A percentile compares a stretch with the other conserved stretches of the same genome.
Conservation (phyloP, 768 basidiomycete genomes). For the Kwoniella shandongensis region DNA sequence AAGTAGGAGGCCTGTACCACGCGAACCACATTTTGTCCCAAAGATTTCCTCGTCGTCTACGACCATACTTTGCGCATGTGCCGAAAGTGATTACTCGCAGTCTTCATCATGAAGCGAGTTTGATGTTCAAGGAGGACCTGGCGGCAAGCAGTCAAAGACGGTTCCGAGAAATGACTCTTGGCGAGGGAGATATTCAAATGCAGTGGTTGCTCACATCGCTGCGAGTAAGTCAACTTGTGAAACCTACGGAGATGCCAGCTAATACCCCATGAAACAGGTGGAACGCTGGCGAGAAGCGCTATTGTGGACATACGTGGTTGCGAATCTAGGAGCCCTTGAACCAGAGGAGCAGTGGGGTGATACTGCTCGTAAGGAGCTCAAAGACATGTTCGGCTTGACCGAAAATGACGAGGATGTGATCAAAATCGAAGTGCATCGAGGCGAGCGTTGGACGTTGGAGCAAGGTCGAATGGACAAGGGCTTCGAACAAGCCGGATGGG, state of each 20-base stretch:
- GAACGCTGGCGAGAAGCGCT: constrained; percentile 52
- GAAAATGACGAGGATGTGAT: constrained; percentile 37
- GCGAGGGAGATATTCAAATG: constrained; percentile 49
- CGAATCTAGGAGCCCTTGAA: constrained; percentile 33
- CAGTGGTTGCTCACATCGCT: constrained; percentile 46
- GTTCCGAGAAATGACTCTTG: constrained; percentile 43
- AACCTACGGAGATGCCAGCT: neutral
- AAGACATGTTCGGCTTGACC: constrained; percentile 37
- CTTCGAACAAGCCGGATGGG: constrained; percentile 46
- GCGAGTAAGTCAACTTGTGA: constrained; percentile 21
- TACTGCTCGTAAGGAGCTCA: constrained; percentile 34
- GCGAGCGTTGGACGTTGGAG: constrained; percentile 46
- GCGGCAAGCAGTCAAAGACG: constrained; percentile 33
- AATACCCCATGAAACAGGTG: constrained; percentile 27
- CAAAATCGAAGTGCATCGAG: constrained; percentile 39
- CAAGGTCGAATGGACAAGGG: constrained; percentile 25
- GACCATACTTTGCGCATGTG: constrained; percentile 50
- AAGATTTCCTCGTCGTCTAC: constrained; percentile 42
- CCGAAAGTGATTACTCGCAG: constrained; percentile 49
- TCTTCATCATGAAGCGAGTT: constrained; percentile 47
- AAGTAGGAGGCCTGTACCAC: constrained; percentile 46
- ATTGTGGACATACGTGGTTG: constrained; percentile 51
- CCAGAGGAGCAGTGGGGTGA: constrained; percentile 29
- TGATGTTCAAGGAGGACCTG: constrained; percentile 48
- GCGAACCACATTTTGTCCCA: constrained; percentile 47